Evolutionary conservation across 768 basidiomycete species (phyloP).

Genomic region (Pseudohyphozyma bogoriensis): DNA sequence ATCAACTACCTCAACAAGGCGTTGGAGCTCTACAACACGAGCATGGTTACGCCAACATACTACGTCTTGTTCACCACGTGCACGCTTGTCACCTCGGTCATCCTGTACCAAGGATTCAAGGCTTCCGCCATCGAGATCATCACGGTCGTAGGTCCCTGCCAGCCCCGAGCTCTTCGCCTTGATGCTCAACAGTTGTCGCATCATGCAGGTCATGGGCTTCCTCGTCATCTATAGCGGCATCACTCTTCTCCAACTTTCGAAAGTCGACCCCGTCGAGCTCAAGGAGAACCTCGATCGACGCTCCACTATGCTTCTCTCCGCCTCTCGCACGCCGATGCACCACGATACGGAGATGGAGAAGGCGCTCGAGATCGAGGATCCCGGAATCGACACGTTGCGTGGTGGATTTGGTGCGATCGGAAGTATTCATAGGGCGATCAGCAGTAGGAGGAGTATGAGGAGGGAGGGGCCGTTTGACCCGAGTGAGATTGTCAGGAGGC

Average conservation of each 20-base stretch:
- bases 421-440: slow-evolving; percentile 55
- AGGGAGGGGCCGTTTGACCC: slow-evolving; percentile 34
- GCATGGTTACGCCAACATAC: slow-evolving; percentile 38
- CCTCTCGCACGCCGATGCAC: slow-evolving; percentile 50
- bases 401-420: slow-evolving; percentile 68
- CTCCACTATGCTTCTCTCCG: slow-evolving; percentile 80
- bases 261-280: slow-evolving; percentile 72
- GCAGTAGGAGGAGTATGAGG: slow-evolving; percentile 26
- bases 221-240: slow-evolving; percentile 84
- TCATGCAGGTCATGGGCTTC: slow-evolving; percentile 81
- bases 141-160: slow-evolving; percentile 77
- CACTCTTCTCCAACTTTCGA: slow-evolving; percentile 88
- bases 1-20: slow-evolving; percentile 94
- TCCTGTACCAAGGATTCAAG: slow-evolving; percentile 80
- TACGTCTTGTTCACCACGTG: slow-evolving; percentile 39
- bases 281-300: slow-evolving; percentile 61
- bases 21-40: slow-evolving; percentile 78
- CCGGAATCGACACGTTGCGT: slow-evolving; percentile 81
- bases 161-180: no score
- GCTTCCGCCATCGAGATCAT: slow-evolving; percentile 68
- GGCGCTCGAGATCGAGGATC: slow-evolving; percentile 65
- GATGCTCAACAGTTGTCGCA: slow-evolving; percentile 79
- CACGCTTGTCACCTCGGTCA: slow-evolving; percentile 40
- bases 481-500: slow-evolving; percentile 17
- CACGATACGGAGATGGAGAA: slow-evolving; percentile 47